Base-by-base conservation (phyloP, 306 rosid species). In the Prunus mongolica region DNA sequence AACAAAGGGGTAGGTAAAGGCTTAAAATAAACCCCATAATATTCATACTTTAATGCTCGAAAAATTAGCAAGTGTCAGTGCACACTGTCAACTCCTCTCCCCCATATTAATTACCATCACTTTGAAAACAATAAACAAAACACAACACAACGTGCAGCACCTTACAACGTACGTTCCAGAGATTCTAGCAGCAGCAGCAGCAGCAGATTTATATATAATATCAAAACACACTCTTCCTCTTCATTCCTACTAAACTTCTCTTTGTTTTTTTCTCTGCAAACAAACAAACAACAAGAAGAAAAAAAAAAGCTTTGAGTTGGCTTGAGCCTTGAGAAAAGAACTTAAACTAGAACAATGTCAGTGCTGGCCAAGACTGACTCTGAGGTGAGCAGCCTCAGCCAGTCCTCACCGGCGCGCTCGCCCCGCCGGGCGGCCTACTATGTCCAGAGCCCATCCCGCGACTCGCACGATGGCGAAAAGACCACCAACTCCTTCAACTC, bases 391-490 rank as follows among this genome's bases (percentile, higher is more conserved):
- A 95, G 98, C 87, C 89, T 82, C 27, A 80, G 83, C 47, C 96
- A 91, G 46, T 90, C 96, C 2, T 90, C 99, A 3, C 97, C 97
- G 22, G 74, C 85, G 0, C 80, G 96, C 9, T 92, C 97, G 0
- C 93, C 93, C 0, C 65, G 77, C 1, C 93, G 90, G 1, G 86
- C 88, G 2, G 73, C 93, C 2, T 95, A 95, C 78, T 95, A 83
- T 50, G 97, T 95, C 12, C 97, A 90, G 52, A 92, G 97, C 78
- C 99, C 98, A 0, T 94, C 98, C 0, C 84, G 98, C 0, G 96
- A 94, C 47, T 94, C 97, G 22, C 84, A 91, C 72, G 96, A 90
- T 82, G 94, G 97, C 2, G 97, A 95, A 56, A 95, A 95, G 85
- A 92, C 99, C 12, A 84, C 92, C 2, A 95, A 90, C 79, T 95